Evolutionary conservation across 148 eudicot genomes (phyloP), one percentile per base, ranked within the genome.

Genomic region (Fallopia convolvulus): DNA sequence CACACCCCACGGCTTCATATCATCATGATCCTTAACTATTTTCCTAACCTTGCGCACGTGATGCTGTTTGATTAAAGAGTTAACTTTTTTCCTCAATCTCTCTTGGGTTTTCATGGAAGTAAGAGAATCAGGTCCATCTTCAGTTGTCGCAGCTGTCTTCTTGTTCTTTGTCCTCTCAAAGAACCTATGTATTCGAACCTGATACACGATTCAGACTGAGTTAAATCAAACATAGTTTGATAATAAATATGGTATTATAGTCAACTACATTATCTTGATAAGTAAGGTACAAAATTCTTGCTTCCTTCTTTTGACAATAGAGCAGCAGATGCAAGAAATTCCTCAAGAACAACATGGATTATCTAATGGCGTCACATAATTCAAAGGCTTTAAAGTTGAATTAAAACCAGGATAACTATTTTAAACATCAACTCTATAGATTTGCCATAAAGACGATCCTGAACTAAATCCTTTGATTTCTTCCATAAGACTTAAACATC

Each of bases 1-100:
- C 75, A 44, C 53, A 15, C 75, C 75, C 75, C 75, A 72, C 9
- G 75, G 75, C 55, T n/a, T n/a, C n/a, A n/a, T n/a, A n/a, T n/a
- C n/a, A n/a, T 72, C 18, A 46, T 72, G 32, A 48, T 48, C 75
- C 75, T 72, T 72, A n/a, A 72, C 75, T 44, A 72, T 72, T n/a
- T 72, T 7, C 33, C 32, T 72, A 20, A 72, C 75, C 33, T 17
- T 72, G 52, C 44, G 75, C 50, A 44, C 75, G 21, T 44, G 46
- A 12, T 46, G 52, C 75, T 72, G 50, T 72, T 72, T 72, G 75
- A 72, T 72, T 55, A 72, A 72, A 72, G 26, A 44, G 75, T 44
- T 72, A 6, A 72, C 75, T 72, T 72, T 72, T 72, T 46, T 72
- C 53, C 53, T 72, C 33, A 72, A 72, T 14, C 75, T 72, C 53